A percentile compares a stretch with the other conserved stretches of the same genome.
Conservation (phyloP, 1,139 yeast genomes). For the Protomyces inouyei region DNA sequence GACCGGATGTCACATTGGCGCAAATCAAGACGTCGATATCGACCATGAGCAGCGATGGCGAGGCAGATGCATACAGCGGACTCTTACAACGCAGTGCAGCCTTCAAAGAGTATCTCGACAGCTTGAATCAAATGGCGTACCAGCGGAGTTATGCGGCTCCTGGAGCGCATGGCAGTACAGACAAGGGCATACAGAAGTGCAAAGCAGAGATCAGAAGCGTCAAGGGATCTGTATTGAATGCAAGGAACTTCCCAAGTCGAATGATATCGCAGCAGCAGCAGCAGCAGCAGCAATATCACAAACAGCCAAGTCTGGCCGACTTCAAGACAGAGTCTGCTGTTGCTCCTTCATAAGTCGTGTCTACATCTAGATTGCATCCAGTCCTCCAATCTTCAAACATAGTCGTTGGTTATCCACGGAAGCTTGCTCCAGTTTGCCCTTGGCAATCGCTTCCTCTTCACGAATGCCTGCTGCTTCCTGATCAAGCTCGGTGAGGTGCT, state of each 20-base stretch:
- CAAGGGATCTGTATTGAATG: conserved; percentile 31
- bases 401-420: not conserved
- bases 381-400: not conserved
- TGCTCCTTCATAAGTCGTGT: not conserved
- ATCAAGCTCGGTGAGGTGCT: not conserved
- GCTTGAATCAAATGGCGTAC: not conserved
- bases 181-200: conserved; percentile 19
- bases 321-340: not conserved
- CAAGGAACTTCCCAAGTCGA: conserved; percentile 13
- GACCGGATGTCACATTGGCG: not conserved
- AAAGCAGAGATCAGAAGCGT: conserved; percentile 31
- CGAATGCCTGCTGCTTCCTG: not conserved
- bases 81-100: not conserved
- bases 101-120: not conserved
- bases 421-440: not conserved
- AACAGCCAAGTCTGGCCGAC: not conserved
- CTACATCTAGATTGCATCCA: not conserved
- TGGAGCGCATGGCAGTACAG: not conserved
- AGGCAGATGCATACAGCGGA: not conserved
- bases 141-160: not conserved
- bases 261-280: not conserved
- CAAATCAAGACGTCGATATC: not conserved
- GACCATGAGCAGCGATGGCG: not conserved
- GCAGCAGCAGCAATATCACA: too few relatives aligned
- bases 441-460: not conserved